phyloP scores from a whole-genome alignment of 1,139 yeast genomes.

The Magnusiomyces suaveolens region DNA sequence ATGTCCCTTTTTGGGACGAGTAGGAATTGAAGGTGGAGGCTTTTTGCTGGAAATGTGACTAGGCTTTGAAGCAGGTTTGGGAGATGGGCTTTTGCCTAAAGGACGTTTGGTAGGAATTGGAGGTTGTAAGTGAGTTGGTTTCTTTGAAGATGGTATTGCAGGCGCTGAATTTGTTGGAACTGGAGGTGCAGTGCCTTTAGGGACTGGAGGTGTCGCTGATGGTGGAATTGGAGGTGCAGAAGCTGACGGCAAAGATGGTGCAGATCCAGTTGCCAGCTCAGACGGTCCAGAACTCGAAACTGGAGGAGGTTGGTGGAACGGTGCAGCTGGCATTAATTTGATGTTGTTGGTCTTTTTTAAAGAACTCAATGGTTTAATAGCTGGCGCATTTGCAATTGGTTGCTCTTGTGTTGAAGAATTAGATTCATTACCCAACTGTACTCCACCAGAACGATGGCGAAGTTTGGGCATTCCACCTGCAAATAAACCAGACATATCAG shows the following conservation, averaged over 20 bases:
- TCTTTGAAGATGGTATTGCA: conserved; percentile 19
- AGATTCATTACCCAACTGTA: conserved; percentile 32
- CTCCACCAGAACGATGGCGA: conserved; percentile 45
- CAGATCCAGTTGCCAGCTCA: background rate
- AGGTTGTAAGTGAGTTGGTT: conserved; percentile 26
- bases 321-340: background rate
- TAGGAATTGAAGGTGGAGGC: conserved; percentile 14
- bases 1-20: background rate
- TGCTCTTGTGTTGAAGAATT: background rate
- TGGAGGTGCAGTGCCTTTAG: conserved; percentile 27
- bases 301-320: conserved; percentile 1
- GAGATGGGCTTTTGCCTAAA: conserved; percentile 20
- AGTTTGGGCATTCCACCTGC: conserved; percentile 84
- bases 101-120: conserved; percentile 20
- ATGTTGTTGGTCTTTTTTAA: background rate
- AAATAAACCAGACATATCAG: conserved; percentile 59
- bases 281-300: background rate
- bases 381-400: conserved; percentile 1
- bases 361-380: background rate
- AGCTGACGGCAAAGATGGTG: background rate
- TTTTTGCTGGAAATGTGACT: conserved; percentile 5
- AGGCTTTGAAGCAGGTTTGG: conserved; percentile 6
- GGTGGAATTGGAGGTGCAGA: background rate
- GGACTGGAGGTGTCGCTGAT: background rate
- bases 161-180: conserved; percentile 15